Percentiles rank a stretch among this genome's conserved stretches.
These are phyloP conservation scores for Cercophora newfieldiana DNA, from an alignment of 495 filamentous ascomycete genomes.

Conservation along the genomic window DNA sequence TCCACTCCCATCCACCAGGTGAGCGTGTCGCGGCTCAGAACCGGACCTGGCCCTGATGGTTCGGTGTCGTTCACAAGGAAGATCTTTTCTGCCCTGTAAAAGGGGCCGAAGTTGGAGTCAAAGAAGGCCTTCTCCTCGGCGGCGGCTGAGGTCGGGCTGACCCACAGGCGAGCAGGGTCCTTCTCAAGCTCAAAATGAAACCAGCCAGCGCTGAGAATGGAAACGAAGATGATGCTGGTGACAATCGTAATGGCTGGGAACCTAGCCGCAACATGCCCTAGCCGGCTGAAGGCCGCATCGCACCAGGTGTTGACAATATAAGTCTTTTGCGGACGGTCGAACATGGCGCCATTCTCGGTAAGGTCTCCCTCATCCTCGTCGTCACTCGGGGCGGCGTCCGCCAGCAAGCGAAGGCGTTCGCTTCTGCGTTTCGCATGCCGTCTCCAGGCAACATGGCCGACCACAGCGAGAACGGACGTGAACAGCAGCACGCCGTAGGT, in stretches of 20 bases:
- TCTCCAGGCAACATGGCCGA: slow-evolving; percentile 72
- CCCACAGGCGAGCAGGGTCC: slow-evolving; percentile 91
- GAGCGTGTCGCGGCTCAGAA: slow-evolving; percentile 84
- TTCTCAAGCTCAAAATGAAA: slow-evolving; percentile 80
- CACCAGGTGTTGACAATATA: slow-evolving; percentile 78
- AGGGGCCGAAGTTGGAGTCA: slow-evolving; percentile 91
- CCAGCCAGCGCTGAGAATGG: slow-evolving; percentile 81
- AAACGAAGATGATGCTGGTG: slow-evolving; percentile 67
- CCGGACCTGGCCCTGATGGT: slow-evolving; percentile 62
- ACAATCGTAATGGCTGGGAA: slow-evolving; percentile 83
- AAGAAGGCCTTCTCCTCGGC: slow-evolving; percentile 94
- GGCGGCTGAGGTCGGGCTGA: slow-evolving; percentile 86
- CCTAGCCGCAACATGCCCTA: slow-evolving; percentile 78
- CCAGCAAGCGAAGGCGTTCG: slow-evolving; percentile 80
- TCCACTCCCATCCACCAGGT: slow-evolving; percentile 96
- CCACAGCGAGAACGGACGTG: slow-evolving; percentile 62
- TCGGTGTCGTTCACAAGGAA: slow-evolving; percentile 89
- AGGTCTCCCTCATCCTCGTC: slow-evolving; percentile 88
- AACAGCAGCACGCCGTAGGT: slow-evolving; percentile 75
- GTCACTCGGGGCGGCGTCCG: slow-evolving; percentile 79
- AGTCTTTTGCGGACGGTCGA: slow-evolving; percentile 66
- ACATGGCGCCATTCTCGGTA: slow-evolving; percentile 66
- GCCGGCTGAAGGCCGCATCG: slow-evolving; percentile 74
- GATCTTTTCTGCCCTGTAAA: slow-evolving; percentile 89
- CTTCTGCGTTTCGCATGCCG: slow-evolving; percentile 70